These are phyloP conservation scores for Fusarium paranaense DNA, from an alignment of 2,329 filamentous ascomycete genomes.

Conservation along the genomic window DNA sequence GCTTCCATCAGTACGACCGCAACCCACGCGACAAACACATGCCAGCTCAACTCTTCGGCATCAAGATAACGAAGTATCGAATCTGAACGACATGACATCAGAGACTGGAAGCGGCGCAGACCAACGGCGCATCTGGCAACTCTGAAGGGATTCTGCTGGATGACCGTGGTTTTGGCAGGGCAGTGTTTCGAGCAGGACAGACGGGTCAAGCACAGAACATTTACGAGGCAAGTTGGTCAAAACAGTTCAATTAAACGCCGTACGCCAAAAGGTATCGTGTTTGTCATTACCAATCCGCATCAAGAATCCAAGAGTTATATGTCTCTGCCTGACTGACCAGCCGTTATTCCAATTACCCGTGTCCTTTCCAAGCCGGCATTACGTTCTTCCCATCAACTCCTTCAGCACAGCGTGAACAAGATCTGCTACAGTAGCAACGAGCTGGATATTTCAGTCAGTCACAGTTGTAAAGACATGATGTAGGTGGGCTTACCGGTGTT, in stretches of 20 bases:
- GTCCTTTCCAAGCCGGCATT: neutral
- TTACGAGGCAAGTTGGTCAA: neutral
- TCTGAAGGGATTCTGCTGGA: neutral
- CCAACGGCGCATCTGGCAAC: neutral
- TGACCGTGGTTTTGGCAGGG: neutral
- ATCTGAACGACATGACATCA: neutral
- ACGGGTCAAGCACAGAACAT: neutral
- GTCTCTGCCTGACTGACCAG: neutral
- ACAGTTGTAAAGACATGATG: fast-evolving
- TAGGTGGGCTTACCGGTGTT: conserved; percentile 31
- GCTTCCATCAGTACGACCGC: neutral
- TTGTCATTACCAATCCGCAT: neutral
- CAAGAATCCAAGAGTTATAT: neutral
- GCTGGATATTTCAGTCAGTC: conserved; percentile 28
- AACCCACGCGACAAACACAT: neutral
- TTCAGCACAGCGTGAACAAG: conserved; percentile 49
- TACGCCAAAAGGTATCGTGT: neutral
- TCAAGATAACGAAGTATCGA: neutral
- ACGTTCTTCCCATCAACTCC: conserved; percentile 42
- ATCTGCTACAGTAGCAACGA: conserved; percentile 49
- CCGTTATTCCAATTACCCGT: neutral
- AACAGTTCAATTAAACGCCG: neutral
- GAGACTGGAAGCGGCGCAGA: neutral
- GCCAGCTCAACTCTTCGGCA: neutral
- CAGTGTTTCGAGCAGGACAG: neutral